Evolutionary conservation across 805 yeast genomes (phyloP).

Genomic region (Cyberlindnera mrakii): DNA sequence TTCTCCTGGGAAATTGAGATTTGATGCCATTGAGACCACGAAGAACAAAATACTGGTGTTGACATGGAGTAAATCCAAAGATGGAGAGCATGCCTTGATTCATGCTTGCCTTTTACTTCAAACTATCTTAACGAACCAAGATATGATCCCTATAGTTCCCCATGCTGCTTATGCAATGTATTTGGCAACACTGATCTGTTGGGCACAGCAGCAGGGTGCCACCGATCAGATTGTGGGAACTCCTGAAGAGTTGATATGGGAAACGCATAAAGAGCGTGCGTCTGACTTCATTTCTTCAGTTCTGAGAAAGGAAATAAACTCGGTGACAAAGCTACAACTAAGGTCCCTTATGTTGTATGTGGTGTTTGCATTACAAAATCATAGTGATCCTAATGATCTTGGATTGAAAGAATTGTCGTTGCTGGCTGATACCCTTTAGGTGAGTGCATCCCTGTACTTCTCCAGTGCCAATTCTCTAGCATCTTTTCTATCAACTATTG

Average conservation of each 20-base stretch:
- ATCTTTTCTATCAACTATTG: constrained; percentile 37
- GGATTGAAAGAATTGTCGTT: constrained; percentile 4
- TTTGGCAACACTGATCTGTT: constrained; percentile 15
- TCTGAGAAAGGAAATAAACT: neutral
- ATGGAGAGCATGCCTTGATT: constrained; percentile 23
- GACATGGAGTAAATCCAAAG: constrained; percentile 25
- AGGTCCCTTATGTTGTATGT: constrained; percentile 1
- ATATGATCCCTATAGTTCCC: constrained; percentile 19
- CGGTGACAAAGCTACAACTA: neutral
- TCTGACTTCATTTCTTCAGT: neutral
- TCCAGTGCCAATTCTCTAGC: constrained; percentile 38
- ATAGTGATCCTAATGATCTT: constrained; percentile 1
- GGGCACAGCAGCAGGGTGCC: constrained; percentile 9
- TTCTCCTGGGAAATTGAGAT: constrained; percentile 8
- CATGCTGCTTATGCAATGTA: constrained; percentile 21
- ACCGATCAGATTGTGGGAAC: no score
- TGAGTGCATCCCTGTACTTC: constrained; percentile 31
- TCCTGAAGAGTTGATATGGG: neutral
- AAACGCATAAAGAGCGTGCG: neutral
- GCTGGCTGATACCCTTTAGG: constrained; percentile 3
- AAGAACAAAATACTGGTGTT: constrained; percentile 7
- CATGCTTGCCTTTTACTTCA: constrained; percentile 26
- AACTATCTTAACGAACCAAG: constrained; percentile 20
- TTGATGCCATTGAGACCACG: constrained; percentile 10
- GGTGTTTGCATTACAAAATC: neutral